A percentile compares a stretch with the other conserved stretches of the same genome.
Evolutionary conservation across 495 filamentous ascomycete species (phyloP).

Genomic region (Podospora didyma): DNA sequence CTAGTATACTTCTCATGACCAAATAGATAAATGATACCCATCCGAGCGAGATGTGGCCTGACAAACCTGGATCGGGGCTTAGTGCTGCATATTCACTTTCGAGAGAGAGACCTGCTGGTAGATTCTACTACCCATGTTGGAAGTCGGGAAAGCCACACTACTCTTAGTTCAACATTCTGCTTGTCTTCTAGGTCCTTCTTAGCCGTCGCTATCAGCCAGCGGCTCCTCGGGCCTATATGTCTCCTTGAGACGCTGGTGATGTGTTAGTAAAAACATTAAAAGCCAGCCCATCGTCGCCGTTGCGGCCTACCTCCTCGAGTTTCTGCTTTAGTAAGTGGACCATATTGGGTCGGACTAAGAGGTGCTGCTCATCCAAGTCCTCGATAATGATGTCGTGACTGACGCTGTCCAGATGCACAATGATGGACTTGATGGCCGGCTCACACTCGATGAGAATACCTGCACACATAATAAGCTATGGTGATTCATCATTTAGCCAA

Average conservation of each 20-base stretch:
- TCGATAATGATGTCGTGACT: conserved; percentile 57
- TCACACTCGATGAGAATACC: conserved; percentile 76
- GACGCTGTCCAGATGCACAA: conserved; percentile 56
- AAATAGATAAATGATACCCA: background rate
- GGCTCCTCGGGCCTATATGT: conserved; percentile 35
- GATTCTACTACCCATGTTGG: background rate
- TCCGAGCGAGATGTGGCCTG: too few relatives aligned
- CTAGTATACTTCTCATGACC: background rate
- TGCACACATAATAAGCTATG: conserved; percentile 15
- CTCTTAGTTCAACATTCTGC: conserved; percentile 22
- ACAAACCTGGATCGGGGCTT: too few relatives aligned
- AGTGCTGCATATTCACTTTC: too few relatives aligned
- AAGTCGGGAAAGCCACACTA: background rate
- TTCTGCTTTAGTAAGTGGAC: conserved; percentile 54
- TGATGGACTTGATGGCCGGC: conserved; percentile 54
- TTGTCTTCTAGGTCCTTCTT: too few relatives aligned
- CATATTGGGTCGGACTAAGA: conserved; percentile 72
- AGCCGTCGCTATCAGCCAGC: conserved; percentile 31
- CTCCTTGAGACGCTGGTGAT: conserved; percentile 34
- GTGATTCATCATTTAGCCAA: background rate
- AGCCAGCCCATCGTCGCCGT: background rate
- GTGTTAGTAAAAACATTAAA: background rate
- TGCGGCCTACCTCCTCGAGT: conserved; percentile 50
- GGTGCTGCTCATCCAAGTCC: conserved; percentile 67
- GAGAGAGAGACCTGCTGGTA: too few relatives aligned